These are phyloP conservation scores for Chamaecrista fasciculata DNA, from an alignment of 306 rosid genomes.

Conservation along the genomic window DNA sequence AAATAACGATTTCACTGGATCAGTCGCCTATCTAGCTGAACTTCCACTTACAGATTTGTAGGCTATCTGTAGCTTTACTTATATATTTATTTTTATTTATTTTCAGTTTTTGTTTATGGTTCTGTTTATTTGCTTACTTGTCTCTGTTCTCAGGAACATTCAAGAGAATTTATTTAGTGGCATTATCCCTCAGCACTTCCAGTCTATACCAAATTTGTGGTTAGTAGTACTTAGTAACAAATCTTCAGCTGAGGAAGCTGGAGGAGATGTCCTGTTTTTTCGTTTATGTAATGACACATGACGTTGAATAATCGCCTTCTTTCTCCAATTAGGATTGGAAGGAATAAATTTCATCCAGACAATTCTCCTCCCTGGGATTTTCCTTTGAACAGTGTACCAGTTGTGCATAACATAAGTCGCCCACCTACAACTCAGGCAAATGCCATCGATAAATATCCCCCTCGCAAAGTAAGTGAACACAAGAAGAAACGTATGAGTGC, in stretches of 20 bases:
- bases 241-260: slow-evolving; percentile 2
- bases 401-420: slow-evolving; percentile 46
- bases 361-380: slow-evolving; percentile 82
- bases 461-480: slow-evolving; percentile 32
- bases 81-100: too few species aligned
- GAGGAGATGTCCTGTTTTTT: slow-evolving; percentile 16
- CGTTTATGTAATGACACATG: slow-evolving; percentile 6
- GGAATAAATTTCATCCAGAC: slow-evolving; percentile 63
- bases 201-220: slow-evolving; percentile 84
- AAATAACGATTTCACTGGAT: slow-evolving; percentile 77
- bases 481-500: slow-evolving; percentile 59
- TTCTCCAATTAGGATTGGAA: slow-evolving; percentile 63
- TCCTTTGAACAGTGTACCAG: slow-evolving; percentile 53
- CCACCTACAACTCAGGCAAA: slow-evolving; percentile 75
- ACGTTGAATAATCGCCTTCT: slow-evolving; percentile 20
- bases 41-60: slow-evolving; percentile 85
- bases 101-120: neutral
- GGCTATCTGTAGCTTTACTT: slow-evolving; percentile 25
- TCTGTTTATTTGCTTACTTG: slow-evolving; percentile 19
- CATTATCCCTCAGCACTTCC: slow-evolving; percentile 73
- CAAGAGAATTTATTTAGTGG: slow-evolving; percentile 85
- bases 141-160: slow-evolving; percentile 60
- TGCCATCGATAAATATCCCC: slow-evolving; percentile 61
- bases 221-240: slow-evolving; percentile 54
- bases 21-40: slow-evolving; percentile 74